Evolutionary conservation across 441 rosid genomes (phyloP), one percentile per base, ranked within the genome.

Genomic region (Brassica hybrid): DNA sequence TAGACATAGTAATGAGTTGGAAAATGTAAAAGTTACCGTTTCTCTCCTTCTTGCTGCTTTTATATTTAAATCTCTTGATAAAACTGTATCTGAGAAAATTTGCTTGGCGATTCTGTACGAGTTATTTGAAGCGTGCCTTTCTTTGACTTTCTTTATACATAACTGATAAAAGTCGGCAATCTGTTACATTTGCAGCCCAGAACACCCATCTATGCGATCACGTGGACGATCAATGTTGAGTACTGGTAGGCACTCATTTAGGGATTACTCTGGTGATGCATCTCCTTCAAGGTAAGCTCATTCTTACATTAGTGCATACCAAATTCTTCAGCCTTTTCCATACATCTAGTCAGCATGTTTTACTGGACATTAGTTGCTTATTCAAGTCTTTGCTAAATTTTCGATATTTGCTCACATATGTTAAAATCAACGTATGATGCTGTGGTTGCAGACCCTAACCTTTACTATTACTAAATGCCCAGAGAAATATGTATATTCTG

Each of bases 201-300:
- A 96, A 89, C 98, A 93, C 83, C 99, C 98, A 77, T 93, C 95
- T 74, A 75, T 88, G 67, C 94, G 89, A 83, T 90, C 86, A 78
- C 98, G 92, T 77, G 95, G 91, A 71, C 86, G 95, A 71, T 96
- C 99, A 72, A 88, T 90, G 88, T 88, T 96, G 79, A 89, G 98
- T 57, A 93, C 95, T 67, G 94, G 94, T 68, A 86, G 92, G 79
- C 88, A 88, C 83, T 80, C 86, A 30, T 81, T 78, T 60, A 86
- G 95, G 87, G 90, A 90, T 83, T 90, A 78, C 78, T 48, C 83
- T 52, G 97, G 92, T 83, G 98, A 89, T 9, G 88, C 84, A 66
- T 81, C 96, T 80, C 83, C 89, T 52, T 88, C 99, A 74, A 96
- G 99, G 99, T 96, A 85, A 19, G 21, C 34, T 79, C 74, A 65